phyloP scores from a whole-genome alignment of 805 yeast genomes.

The Schwanniomyces sp. region DNA sequence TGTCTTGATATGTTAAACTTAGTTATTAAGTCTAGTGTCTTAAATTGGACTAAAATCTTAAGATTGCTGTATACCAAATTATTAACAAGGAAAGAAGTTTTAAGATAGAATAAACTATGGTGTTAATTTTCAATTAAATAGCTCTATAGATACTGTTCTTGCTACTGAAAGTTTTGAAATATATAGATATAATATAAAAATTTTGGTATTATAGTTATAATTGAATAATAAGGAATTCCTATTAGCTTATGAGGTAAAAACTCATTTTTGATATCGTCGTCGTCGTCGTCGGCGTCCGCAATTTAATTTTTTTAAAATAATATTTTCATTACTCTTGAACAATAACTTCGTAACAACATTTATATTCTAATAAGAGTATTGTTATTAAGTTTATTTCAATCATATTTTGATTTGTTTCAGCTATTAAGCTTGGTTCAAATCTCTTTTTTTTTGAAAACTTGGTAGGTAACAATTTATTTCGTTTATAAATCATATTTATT shows the following conservation, averaged over 20 bases:
- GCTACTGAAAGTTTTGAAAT: not conserved
- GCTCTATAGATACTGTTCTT: not conserved
- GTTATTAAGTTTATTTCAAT: not conserved
- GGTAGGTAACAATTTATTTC: not conserved
- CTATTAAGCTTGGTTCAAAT: not conserved
- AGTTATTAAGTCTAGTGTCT: not conserved
- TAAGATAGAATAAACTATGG: not conserved
- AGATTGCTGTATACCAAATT: not conserved
- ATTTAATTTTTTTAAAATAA: constrained; percentile 4
- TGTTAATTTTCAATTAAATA: not conserved
- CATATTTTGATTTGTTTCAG: not conserved
- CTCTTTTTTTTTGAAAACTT: not conserved
- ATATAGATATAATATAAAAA: not conserved
- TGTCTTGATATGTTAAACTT: not conserved
- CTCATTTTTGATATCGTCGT: constrained; percentile 6
- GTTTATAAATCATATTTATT: not conserved
- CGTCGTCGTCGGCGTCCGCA: constrained; percentile 15
- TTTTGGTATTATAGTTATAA: not conserved
- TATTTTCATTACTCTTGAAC: not conserved
- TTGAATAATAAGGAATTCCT: not conserved
- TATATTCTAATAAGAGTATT: not conserved
- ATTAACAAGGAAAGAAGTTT: not conserved
- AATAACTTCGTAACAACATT: not conserved
- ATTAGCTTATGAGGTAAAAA: not conserved
- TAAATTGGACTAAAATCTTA: not conserved